Percentiles rank a stretch among this genome's conserved stretches.
Conservation (phyloP, 2,329 filamentous ascomycete genomes). For the Fusarium oxysporum region DNA sequence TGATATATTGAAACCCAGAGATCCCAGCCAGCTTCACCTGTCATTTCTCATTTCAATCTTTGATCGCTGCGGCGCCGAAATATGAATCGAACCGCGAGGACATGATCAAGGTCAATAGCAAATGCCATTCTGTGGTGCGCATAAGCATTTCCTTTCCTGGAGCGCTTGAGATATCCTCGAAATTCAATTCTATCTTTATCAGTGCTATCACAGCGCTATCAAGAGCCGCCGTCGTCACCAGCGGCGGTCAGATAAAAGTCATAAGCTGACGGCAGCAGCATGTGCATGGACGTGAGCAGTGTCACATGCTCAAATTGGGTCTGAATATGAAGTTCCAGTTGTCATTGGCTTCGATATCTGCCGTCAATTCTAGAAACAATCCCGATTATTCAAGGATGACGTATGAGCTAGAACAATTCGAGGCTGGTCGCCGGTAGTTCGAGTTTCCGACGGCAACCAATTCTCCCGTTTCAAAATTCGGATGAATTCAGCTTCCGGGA, state of each 20-base stretch:
- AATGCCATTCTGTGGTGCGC: not conserved
- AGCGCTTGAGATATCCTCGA: not conserved
- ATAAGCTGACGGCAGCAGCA: too few relatives aligned
- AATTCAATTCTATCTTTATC: not conserved
- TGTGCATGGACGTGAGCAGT: not conserved
- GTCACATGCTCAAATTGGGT: not conserved
- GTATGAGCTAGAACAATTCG: not conserved
- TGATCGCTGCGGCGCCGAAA: rapidly evolving
- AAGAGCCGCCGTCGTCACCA: not conserved
- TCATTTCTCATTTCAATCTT: rapidly evolving
- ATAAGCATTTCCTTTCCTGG: not conserved
- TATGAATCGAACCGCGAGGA: rapidly evolving
- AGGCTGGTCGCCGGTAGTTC: conserved; percentile 11
- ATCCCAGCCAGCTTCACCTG: rapidly evolving
- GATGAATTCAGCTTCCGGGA: not conserved
- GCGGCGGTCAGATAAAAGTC: rapidly evolving
- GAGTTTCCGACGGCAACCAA: conserved; percentile 11
- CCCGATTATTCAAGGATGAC: conserved; percentile 1
- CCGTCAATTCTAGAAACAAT: not conserved
- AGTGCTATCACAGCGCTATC: not conserved
- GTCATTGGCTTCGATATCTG: not conserved
- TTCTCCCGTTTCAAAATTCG: conserved; percentile 1
- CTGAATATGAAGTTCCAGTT: rapidly evolving
- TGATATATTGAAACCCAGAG: rapidly evolving
- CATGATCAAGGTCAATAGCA: not conserved